Conservation (phyloP, 225 moss, liverwort and hornwort species). For the Physcomitrellopsis africana region DNA sequence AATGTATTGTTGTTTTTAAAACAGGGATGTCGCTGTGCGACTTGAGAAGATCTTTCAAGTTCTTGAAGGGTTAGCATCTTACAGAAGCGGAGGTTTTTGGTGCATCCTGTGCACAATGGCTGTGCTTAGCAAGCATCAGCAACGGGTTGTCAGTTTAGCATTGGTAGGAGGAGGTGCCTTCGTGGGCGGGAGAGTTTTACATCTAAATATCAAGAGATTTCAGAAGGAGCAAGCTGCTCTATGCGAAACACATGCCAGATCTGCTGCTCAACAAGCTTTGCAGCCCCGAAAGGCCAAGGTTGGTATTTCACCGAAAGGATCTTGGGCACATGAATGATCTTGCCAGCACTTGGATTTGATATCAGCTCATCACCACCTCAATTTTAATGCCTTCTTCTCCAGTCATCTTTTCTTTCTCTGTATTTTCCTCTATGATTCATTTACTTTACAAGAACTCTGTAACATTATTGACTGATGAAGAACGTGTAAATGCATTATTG, state of each 20-base stretch:
- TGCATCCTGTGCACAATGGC: conserved; percentile 33
- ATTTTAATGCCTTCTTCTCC: neutral
- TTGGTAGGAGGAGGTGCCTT: conserved; percentile 48
- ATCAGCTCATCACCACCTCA: neutral
- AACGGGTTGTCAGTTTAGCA: conserved; percentile 36
- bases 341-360: neutral
- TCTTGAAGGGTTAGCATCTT: conserved; percentile 14
- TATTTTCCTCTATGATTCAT: neutral
- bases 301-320: neutral
- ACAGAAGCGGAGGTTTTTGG: conserved; percentile 2
- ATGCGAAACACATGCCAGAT: conserved; percentile 35
- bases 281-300: conserved; percentile 51
- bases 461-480: neutral
- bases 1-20: neutral
- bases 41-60: neutral
- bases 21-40: conserved; percentile 23
- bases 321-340: neutral
- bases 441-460: neutral
- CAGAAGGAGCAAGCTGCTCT: conserved; percentile 46
- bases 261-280: conserved; percentile 49
- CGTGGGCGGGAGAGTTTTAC: conserved; percentile 43
- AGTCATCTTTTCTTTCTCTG: neutral
- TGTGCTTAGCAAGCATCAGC: conserved; percentile 56
- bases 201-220: conserved; percentile 38
- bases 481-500: neutral